phyloP scores from a whole-genome alignment of 805 yeast species.

The Grigorovia jiainica region DNA sequence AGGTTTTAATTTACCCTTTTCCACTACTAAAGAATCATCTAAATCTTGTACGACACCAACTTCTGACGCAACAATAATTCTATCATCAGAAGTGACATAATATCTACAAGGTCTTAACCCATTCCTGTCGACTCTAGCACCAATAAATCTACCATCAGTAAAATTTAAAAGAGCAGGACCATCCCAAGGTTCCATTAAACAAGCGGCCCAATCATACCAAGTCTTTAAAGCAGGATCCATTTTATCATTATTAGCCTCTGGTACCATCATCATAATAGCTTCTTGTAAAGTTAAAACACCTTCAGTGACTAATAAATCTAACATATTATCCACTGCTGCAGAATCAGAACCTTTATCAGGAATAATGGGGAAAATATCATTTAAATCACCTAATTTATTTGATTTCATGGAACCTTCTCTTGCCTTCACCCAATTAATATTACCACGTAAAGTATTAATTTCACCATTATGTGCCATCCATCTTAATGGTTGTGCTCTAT shows the following conservation, averaged over 20 bases:
- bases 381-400: constrained; percentile 69
- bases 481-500: constrained; percentile 95
- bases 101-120: constrained; percentile 98
- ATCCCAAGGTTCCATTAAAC: constrained; percentile 99
- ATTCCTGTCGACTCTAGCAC: constrained; percentile 95
- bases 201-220: constrained; percentile 98
- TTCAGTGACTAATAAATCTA: constrained; percentile 83
- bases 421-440: constrained; percentile 98
- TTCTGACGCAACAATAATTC: constrained; percentile 96
- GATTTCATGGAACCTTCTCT: constrained; percentile 96
- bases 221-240: constrained; percentile 92
- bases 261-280: constrained; percentile 93
- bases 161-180: constrained; percentile 97
- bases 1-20: constrained; percentile 91
- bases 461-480: constrained; percentile 99
- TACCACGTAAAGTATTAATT: constrained; percentile 92
- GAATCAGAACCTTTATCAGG: constrained; percentile 99
- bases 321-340: constrained; percentile 93
- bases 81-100: constrained; percentile 87
- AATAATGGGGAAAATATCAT: constrained; percentile 83
- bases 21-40: constrained; percentile 69
- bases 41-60: constrained; percentile 89
- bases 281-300: constrained; percentile 91
- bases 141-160: constrained; percentile 96
- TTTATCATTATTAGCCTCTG: constrained; percentile 97